phyloP scores from a whole-genome alignment of 306 rosid species.

The Fagus sylvatica region DNA sequence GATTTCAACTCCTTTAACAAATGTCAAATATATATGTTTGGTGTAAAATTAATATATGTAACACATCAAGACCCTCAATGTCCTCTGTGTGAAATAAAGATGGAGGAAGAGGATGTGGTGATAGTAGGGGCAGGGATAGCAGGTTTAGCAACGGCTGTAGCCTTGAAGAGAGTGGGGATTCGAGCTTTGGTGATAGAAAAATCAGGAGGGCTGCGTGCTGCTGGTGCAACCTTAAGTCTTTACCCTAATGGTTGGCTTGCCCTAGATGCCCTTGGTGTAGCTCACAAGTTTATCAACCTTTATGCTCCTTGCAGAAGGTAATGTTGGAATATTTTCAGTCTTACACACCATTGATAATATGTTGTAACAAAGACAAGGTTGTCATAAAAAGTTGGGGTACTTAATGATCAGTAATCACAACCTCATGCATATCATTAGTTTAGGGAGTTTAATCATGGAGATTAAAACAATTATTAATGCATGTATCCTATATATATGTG shows the following conservation, averaged over 20 bases:
- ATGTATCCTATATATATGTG: no score
- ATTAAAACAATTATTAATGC: no score
- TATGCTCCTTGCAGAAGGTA: slow-evolving; percentile 8
- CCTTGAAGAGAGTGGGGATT: slow-evolving; percentile 20
- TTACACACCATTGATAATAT: no score
- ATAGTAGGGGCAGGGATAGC: slow-evolving; percentile 23
- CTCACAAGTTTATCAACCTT: slow-evolving; percentile 2
- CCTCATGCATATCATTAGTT: no score
- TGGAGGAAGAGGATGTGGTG: slow-evolving; percentile 5
- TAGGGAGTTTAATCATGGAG: no score
- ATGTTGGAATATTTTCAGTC: no score
- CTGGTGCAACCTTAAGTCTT: slow-evolving; percentile 12
- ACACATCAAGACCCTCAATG: not conserved
- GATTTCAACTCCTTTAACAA: no score
- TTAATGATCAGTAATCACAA: no score
- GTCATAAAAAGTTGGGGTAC: no score
- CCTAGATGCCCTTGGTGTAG: slow-evolving; percentile 15
- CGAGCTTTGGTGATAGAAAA: slow-evolving; percentile 22
- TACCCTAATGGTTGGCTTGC: slow-evolving; percentile 16
- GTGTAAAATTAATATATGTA: no score
- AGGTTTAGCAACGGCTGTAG: slow-evolving; percentile 20
- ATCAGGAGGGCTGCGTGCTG: not conserved
- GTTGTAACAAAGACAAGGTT: no score
- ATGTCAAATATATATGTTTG: no score
- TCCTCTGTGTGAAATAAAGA: not conserved